Base-by-base conservation (phyloP, 2,329 filamentous ascomycete species). In the Mariannaea sp. region DNA sequence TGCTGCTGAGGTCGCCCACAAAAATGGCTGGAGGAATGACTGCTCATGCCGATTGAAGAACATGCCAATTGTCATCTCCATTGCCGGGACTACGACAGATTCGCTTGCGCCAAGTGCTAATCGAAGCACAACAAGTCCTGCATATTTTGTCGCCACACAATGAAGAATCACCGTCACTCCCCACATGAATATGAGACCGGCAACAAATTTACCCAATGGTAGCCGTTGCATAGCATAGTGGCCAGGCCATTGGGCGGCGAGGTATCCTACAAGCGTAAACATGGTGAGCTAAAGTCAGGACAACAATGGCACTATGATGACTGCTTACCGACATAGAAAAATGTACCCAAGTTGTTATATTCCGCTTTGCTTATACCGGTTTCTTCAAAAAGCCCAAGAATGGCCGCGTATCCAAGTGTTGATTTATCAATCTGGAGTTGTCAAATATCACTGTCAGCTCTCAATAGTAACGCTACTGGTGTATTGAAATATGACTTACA, bases 301-400 rank as follows among this genome's bases (percentile, higher is more conserved):
- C 6, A 26, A 9, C 9, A 7, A 14, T 12, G 12, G 6, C 7
- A 8, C 17, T 24, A n/a, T 20, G 19, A 24, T n/a, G 10, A 17
- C 16, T 19, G 46, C 64, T 14, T 58, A 73, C 73, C 73, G 33
- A 73, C 71, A 30, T 75, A 76, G 53, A 75, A 76, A 24, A 76
- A 67, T 2, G 72, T 75, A 53, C 70, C 72, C 2, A 75, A 55
- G 36, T 75, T 75, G 42, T 75, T 75, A 47, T 74, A 76, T 45
- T 75, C 58, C 1, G 67, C 61, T 13, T 71, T 65, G 4, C 49
- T 58, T 19, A 76, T 72, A 3, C 70, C 68, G 0, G 71, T 75
- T 41, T 75, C 73, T 29, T 75, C 70, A 14, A 76, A 75, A 0
- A 77, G 52, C 0, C 73, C 74, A 5, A 77, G 63, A 17, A 77